Evolutionary conservation across 176 grass and related monocot species (phyloP).

Genomic region (Guadua angustifolia): DNA sequence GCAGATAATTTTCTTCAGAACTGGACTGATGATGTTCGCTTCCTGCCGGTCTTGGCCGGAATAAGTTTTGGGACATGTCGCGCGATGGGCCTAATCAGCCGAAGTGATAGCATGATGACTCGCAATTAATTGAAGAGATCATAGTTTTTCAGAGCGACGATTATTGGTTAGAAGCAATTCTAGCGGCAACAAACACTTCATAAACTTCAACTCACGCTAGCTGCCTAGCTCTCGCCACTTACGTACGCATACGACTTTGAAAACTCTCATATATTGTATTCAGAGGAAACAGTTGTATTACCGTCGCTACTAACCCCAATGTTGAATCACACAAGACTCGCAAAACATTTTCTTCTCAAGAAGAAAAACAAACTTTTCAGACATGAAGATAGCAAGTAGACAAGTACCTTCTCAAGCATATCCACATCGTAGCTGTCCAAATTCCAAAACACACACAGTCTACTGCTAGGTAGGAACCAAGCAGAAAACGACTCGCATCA

Average conservation of each 20-base stretch:
- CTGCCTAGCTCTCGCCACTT: not conserved
- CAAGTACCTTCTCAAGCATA: not conserved
- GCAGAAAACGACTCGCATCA: conserved; percentile 36
- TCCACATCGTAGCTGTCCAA: not conserved
- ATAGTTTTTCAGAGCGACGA: not conserved
- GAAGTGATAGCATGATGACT: not conserved
- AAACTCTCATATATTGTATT: not conserved
- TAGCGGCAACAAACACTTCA: not conserved
- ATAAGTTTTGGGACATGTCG: not conserved
- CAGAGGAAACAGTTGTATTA: not conserved
- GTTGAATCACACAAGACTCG: not conserved
- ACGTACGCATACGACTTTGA: not conserved
- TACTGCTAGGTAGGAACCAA: conserved; percentile 20
- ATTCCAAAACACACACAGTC: not conserved
- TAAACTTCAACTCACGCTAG: not conserved
- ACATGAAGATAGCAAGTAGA: not conserved
- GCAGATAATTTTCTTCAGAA: no score
- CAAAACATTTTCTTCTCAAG: not conserved
- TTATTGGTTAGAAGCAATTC: not conserved
- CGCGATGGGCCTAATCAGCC: not conserved
- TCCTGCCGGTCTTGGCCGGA: not conserved
- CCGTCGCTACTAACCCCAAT: not conserved
- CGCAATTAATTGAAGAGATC: not conserved
- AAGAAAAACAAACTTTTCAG: not conserved
- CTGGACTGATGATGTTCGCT: not conserved